Base-by-base conservation (phyloP, 1,284 basidiomycete genomes). In the Vanrija sp. region DNA sequence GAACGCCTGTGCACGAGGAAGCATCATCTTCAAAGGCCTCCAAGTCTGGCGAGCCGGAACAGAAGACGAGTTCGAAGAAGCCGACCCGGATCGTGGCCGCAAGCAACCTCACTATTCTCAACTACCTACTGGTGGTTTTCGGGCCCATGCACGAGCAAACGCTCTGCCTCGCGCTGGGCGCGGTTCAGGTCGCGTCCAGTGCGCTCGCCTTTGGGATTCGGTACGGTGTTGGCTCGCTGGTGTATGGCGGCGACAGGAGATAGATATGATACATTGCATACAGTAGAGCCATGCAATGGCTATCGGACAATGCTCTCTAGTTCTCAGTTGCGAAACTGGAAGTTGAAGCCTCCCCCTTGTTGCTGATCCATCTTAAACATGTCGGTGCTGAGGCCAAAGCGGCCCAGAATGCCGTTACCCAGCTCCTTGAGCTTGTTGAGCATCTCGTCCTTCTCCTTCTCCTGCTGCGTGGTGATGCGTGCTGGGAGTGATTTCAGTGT, bases 341-440 rank as follows among this genome's bases (percentile, higher is more conserved):
- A 84, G 1, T 87, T 89, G 78, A 97, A 98, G 0, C 94, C 91
- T 26, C 95, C 95, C 63, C 93, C 86, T 18, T 88, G 88, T 62
- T 92, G 92, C 21, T 89, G 89, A 57, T 86, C 86, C 65, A 98
- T 91, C 77, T 97, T 88, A 82, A 98, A 98, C 78, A 91, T 94
- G 68, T 94, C 85, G 0, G 91, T 93, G 23, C 87, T 91, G 59
- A 94, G 73, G 15, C 91, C 91, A 69, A 94, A 93, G 80, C 68
- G 75, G 86, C 93, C 92, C n/a, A 98, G 80, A 43, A 98, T 79
- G 51, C 82, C 89, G 69, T 98, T 92, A 0, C 95, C 95, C 6
- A 98, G 73, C 1, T 88, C 90, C 73, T 98, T 98, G 52, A 98
- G 76, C 75, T 98, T 97, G 57, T 80, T 83, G 65, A 98, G 62